These are phyloP conservation scores for Diutina mesorugosa DNA, from an alignment of 1,139 yeast genomes.

Conservation along the genomic window DNA sequence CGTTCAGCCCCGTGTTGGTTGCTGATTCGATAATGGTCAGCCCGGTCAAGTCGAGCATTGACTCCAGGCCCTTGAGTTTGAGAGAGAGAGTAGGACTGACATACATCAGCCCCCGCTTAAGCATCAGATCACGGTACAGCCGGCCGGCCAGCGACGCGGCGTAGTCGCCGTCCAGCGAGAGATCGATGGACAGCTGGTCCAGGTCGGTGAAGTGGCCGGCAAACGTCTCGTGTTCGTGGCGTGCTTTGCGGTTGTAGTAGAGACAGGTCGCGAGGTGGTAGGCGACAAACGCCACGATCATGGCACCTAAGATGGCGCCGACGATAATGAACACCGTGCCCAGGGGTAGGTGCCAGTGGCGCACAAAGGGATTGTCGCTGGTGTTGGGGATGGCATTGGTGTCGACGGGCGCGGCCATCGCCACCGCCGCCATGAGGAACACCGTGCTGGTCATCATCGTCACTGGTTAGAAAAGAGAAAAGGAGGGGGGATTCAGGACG, in stretches of 20 bases:
- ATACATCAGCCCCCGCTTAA: conserved; percentile 17
- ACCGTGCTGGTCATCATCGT: background rate
- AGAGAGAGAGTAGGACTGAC: conserved; percentile 21
- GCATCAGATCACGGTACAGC: conserved; percentile 12
- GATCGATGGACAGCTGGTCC: conserved; percentile 14
- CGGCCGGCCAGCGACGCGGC: conserved; percentile 9
- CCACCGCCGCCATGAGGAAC: background rate
- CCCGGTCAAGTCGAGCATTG: background rate
- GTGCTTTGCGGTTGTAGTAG: conserved; percentile 17
- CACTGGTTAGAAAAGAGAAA: background rate
- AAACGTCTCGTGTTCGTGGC: conserved; percentile 24
- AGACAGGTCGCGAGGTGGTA: conserved; percentile 15
- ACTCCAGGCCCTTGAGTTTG: conserved; percentile 3
- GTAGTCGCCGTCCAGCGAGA: conserved; percentile 3
- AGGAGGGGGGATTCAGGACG: background rate
- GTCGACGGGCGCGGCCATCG: background rate
- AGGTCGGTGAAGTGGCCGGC: conserved; percentile 8
- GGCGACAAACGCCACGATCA: conserved; percentile 11
- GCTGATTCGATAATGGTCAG: background rate
- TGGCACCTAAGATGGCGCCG: conserved; percentile 21
- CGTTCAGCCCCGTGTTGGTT: background rate
- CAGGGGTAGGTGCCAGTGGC: conserved; percentile 13
- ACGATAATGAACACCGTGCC: conserved; percentile 32
- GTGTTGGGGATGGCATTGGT: background rate
- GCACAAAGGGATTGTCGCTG: conserved; percentile 20